Evolutionary conservation across 2,329 filamentous ascomycete species (phyloP).

Genomic region (Hypoxylon sp.): DNA sequence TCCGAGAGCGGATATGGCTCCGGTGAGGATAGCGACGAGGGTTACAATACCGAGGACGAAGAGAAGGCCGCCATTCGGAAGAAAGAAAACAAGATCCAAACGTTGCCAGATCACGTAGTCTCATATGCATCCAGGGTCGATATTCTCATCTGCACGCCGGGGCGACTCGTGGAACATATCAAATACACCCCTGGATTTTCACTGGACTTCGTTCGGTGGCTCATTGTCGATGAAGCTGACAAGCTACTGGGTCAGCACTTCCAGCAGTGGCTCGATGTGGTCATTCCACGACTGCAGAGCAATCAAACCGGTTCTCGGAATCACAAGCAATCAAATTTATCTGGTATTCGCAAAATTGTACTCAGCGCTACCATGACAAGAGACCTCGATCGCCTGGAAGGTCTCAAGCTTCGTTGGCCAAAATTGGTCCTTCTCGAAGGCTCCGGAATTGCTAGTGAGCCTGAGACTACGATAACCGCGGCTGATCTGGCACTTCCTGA

Average conservation of each 20-base stretch:
- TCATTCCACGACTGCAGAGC: constrained; percentile 68
- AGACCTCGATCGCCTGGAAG: constrained; percentile 80
- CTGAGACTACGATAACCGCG: constrained; percentile 50
- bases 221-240: constrained; percentile 94
- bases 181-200: constrained; percentile 83
- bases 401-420: constrained; percentile 75
- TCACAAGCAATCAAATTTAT: constrained; percentile 60
- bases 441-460: constrained; percentile 44
- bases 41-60: constrained; percentile 46
- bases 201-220: constrained; percentile 81
- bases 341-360: constrained; percentile 78
- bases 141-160: constrained; percentile 89
- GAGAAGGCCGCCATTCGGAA: constrained; percentile 40
- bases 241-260: constrained; percentile 90
- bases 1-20: constrained; percentile 48
- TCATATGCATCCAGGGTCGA: constrained; percentile 78
- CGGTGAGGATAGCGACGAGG: constrained; percentile 50
- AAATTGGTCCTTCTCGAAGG: constrained; percentile 78
- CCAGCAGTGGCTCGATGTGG: constrained; percentile 83
- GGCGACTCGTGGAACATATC: constrained; percentile 89
- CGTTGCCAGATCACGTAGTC: constrained; percentile 68
- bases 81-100: constrained; percentile 42
- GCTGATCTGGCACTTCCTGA: constrained; percentile 66
- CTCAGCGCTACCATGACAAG: constrained; percentile 92
- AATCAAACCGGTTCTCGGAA: constrained; percentile 59